Percentiles rank a stretch among this genome's conserved stretches.
Evolutionary conservation across 352 stramenopile genomes (phyloP).

Genomic region (Aphanomyces cochlioides): DNA sequence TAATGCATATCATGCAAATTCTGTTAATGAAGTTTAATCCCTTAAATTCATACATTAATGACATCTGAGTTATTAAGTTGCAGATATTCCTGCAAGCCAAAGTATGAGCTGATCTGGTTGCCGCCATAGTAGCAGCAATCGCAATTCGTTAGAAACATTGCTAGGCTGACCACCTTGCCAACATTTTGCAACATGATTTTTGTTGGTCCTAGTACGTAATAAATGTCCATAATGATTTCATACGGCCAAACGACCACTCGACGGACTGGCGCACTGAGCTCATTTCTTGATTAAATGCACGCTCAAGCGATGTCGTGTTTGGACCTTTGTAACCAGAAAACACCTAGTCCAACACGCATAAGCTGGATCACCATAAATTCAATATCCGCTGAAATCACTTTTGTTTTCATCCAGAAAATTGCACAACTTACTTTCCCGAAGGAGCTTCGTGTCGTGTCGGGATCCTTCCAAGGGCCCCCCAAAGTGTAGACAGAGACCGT

Average conservation of each 20-base stretch:
- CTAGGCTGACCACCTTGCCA: neutral
- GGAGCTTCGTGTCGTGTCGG: no score
- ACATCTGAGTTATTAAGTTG: neutral
- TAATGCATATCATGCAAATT: no score
- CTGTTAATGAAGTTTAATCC: no score
- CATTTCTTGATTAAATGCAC: conserved; percentile 20
- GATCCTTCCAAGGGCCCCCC: no score
- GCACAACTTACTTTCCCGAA: no score
- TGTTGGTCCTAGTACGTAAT: conserved; percentile 30
- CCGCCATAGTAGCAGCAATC: neutral
- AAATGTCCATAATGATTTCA: conserved; percentile 31
- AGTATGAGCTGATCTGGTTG: conserved; percentile 6
- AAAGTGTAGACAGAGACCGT: no score
- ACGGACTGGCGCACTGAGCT: conserved; percentile 25
- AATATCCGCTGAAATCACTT: no score
- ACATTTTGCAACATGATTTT: conserved; percentile 3
- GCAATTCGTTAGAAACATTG: conserved; percentile 8
- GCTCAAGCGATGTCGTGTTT: no score
- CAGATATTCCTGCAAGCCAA: conserved; percentile 7
- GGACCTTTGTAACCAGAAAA: no score
- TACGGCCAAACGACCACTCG: conserved; percentile 30
- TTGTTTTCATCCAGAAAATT: no score
- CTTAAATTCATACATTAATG: neutral
- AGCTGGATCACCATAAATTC: no score
- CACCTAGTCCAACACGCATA: no score